Conservation (phyloP, 805 yeast species). For the Lachancea sp. region DNA sequence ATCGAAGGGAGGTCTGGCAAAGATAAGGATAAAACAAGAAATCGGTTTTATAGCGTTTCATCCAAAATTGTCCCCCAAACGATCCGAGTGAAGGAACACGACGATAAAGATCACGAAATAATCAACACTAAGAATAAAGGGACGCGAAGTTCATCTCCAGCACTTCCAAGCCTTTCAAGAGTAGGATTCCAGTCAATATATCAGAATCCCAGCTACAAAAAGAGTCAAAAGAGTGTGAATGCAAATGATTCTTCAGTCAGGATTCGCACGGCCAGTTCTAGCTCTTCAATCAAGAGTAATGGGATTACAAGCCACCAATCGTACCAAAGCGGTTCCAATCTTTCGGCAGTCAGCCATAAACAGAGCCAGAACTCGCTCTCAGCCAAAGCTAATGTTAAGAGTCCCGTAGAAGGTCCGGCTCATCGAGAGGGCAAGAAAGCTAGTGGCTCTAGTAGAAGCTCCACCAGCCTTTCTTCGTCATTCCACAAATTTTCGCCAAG, state of each 20-base stretch:
- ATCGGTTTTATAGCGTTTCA: slow-evolving; percentile 25
- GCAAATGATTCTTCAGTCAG: not conserved
- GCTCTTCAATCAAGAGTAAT: slow-evolving; percentile 5
- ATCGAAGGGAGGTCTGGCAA: slow-evolving; percentile 3
- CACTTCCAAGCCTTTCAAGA: slow-evolving; percentile 20
- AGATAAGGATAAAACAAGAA: slow-evolving; percentile 2
- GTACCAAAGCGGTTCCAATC: slow-evolving; percentile 5
- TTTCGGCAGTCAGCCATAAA: slow-evolving; percentile 3
- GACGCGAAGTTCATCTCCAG: slow-evolving; percentile 7
- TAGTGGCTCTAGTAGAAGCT: not conserved
- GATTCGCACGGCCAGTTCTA: slow-evolving; percentile 6
- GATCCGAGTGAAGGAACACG: slow-evolving; percentile 7
- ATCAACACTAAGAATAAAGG: not conserved
- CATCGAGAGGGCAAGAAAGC: not conserved
- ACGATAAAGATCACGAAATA: not conserved
- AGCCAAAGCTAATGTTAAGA: not conserved
- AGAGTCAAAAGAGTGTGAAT: slow-evolving; percentile 18
- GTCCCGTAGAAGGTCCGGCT: not conserved
- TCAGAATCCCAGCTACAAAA: slow-evolving; percentile 18
- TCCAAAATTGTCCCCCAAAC: slow-evolving; percentile 30
- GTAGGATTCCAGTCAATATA: slow-evolving; percentile 29
- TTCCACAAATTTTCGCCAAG: not conserved
- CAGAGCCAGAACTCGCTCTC: slow-evolving; percentile 1
- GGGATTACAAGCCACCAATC: slow-evolving; percentile 5
- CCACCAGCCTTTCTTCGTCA: slow-evolving; percentile 3